Base-by-base conservation (phyloP, 1,139 yeast species). In the Dujonia santamariae region DNA sequence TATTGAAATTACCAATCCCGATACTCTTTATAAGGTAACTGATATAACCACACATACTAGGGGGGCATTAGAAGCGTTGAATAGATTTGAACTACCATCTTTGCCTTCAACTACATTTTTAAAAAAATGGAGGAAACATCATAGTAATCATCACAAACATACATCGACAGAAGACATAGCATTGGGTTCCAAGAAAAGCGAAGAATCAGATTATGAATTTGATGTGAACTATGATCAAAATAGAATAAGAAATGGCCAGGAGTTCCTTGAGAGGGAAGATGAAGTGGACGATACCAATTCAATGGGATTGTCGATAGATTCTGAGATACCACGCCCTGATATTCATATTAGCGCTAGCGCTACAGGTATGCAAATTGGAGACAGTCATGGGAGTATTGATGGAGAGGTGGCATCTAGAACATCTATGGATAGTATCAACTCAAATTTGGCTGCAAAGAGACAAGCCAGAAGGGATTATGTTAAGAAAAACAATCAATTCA, bases 41-140 rank as follows among this genome's bases (percentile, higher is more conserved):
- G 62, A 56, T 31, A 37, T 63, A 18, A 67, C 69, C 2, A 56
- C 41, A 35, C 62, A 56, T 28, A 61, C 71, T 6, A 58, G 51
- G 36, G 50, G 59, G 19, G 58, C 57, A 13, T 42, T 72, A 7
- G 48, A 62, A 17, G 49, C 54, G 7, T 51, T 75, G 36, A 61
- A 63, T 31, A 58, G 62, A 41, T 69, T 67, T 41, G 85, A 80
- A 34, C 56, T 73, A 18, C 86, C 86, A 3, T 69, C 81, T 0
- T 53, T 80, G 7, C 85, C 86, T 1, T 65, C 69, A 2, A 64
- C 66, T 27, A 59, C 56, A 23, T 76, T 79, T 58, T 42, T 73
- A 32, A 43, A 53, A 43, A 67, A 45, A 27, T 44, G 44, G 39
- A 47, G 36, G 32, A 38, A 31, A 18, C 8, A 21, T 14, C 14